Base-by-base conservation (phyloP, 805 yeast species). In the Candida michaelii region DNA sequence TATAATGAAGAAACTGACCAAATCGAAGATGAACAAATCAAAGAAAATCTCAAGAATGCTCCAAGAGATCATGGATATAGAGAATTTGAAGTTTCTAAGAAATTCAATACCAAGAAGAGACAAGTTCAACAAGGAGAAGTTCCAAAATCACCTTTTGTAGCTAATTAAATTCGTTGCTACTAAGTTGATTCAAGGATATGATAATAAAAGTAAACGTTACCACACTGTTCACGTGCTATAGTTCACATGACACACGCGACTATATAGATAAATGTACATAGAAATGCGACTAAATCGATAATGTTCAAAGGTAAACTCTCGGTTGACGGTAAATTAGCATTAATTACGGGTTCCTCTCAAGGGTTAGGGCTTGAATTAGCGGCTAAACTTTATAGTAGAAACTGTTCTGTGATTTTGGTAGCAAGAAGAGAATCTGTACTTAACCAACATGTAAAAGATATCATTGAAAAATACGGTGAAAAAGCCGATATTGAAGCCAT, bases 301-400 rank as follows among this genome's bases (percentile, higher is more conserved):
- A 30, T 34, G 37, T 34, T 24, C 16, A 34, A 34, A 21, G 37
- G 31, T 5, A 36, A 36, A 16, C 31, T 69, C 39, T 48, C 55
- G 27, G 60, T 77, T 9, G 66, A 73, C 39, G 75, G 76, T 19
- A 77, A 75, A 56, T 58, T 77, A 1, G 89, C 84, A 2, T 73
- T 91, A 13, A 74, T 91, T n/a, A 79, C 96, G 0, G 99, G 99
- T 3, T 98, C 89, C 0, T 89, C 97, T 0, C 99, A 91, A 56
- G 99, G 99, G 0, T 69, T 91, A 1, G 99, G 99, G 0, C 81
- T 81, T 3, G 86, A 84, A 29, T 62, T 91, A 43, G 96, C 95
- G 0, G 66, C 68, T 31, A 71, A 76, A 42, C 66, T 83, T 35
- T 78, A 73, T 43, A 46, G 69, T 2, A 52, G 58, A 14, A 82